Evolutionary conservation across 2,329 filamentous ascomycete species (phyloP).

Genomic region (Apiospora kogelbergensis): DNA sequence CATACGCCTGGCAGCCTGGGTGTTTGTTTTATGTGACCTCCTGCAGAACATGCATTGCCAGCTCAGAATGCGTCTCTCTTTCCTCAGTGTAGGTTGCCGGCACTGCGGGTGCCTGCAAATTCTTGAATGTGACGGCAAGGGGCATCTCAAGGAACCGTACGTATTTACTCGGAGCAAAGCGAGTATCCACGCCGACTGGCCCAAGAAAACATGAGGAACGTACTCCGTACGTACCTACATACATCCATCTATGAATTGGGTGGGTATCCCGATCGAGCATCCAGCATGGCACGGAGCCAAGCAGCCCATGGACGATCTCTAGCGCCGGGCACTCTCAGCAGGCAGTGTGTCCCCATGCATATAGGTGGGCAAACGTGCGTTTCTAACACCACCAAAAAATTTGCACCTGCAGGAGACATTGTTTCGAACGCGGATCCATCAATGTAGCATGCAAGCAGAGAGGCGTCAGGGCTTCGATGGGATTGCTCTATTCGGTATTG

Average conservation of each 20-base stretch:
- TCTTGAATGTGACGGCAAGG: neutral
- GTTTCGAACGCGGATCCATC: neutral
- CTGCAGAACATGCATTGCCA: neutral
- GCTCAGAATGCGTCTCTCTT: neutral
- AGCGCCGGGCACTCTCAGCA: neutral
- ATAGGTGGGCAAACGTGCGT: neutral
- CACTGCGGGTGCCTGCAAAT: neutral
- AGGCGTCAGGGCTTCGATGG: conserved; percentile 1
- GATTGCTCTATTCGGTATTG: neutral
- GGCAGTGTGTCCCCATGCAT: neutral
- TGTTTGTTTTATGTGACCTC: neutral
- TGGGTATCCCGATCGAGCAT: neutral
- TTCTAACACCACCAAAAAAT: neutral
- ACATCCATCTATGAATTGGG: neutral
- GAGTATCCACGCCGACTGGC: neutral
- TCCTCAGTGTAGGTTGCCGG: neutral
- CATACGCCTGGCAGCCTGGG: neutral
- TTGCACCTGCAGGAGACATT: neutral
- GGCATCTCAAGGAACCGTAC: neutral
- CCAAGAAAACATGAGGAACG: neutral
- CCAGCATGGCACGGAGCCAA: conserved; percentile 1
- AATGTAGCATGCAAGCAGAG: neutral
- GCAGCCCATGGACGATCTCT: neutral
- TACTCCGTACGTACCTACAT: neutral
- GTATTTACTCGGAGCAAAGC: neutral